Percentiles rank a stretch among this genome's conserved stretches.
Evolutionary conservation across 2,329 filamentous ascomycete genomes (phyloP).

Genomic region (Passalora sequoiae): DNA sequence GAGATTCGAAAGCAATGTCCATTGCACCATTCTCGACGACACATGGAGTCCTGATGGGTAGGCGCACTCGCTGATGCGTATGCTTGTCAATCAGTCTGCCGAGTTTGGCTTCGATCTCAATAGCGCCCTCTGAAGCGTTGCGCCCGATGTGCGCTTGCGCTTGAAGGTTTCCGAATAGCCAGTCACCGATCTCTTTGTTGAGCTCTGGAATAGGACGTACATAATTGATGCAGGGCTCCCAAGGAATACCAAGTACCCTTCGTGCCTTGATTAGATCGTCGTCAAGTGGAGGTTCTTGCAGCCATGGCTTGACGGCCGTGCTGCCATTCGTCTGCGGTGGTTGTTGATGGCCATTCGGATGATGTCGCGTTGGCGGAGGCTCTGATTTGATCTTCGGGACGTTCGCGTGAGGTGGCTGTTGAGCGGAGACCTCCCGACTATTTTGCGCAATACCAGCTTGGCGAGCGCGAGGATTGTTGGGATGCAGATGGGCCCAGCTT

Average conservation of each 20-base stretch:
- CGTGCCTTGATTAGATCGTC: constrained; percentile 25
- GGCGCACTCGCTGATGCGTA: constrained; percentile 61
- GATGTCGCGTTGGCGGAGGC: neutral
- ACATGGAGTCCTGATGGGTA: constrained; percentile 66
- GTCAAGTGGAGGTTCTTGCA: constrained; percentile 20
- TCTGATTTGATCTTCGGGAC: neutral
- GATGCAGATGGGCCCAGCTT: constrained; percentile 31
- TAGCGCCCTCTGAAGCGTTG: constrained; percentile 59
- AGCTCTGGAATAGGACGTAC: constrained; percentile 24
- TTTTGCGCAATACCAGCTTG: constrained; percentile 5
- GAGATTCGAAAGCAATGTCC: constrained; percentile 69
- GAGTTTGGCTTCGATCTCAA: constrained; percentile 93
- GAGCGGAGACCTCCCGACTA: constrained; percentile 2
- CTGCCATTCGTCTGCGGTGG: constrained; percentile 6
- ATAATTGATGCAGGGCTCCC: constrained; percentile 31
- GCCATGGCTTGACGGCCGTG: constrained; percentile 3
- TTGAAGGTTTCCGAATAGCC: constrained; percentile 24
- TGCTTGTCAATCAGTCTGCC: constrained; percentile 73
- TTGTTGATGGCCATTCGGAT: constrained; percentile 4
- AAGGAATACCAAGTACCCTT: constrained; percentile 23
- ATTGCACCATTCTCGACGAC: constrained; percentile 56
- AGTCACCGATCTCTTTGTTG: constrained; percentile 25
- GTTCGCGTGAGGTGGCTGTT: constrained; percentile 9
- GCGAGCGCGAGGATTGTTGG: constrained; percentile 25
- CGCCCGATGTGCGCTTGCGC: constrained; percentile 51